Evolutionary conservation across 2,329 filamentous ascomycete genomes (phyloP), one percentile per base, ranked within the genome.

Genomic region (Dothiorella sarmentorum): DNA sequence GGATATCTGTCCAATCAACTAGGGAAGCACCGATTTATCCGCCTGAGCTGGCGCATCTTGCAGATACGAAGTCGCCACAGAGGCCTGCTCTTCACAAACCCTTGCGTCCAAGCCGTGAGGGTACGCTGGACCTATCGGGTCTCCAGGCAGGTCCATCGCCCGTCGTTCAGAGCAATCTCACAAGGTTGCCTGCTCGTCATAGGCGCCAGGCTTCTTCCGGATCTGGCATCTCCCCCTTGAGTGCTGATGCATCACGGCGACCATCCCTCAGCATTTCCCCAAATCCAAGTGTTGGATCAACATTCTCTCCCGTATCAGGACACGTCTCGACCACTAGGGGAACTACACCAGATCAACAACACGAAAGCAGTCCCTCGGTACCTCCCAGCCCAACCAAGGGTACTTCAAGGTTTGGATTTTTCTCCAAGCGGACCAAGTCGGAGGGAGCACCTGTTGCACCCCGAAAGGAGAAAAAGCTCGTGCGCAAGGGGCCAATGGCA

Each of bases 401-500:
- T 35, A 80, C 76, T 64, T 80, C 83, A 7, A 83, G 88, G 2
- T 94, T 96, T 69, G 87, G 88, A 1, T 80, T 96, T 56, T 96
- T 96, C 66, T 80, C 86, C 7, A 84, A 88, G 63, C 86, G 85
- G 17, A 85, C 85, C 13, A 95, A 90, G 71, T 79, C 83, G 0
- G 78, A 83, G 0, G 69, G 82, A 3, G 79, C 84, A 40, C 33
- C 31, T 24, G 69, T 72, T n/a, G 61, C 73, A 10, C 61, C 70
- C 0, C 85, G 82, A 68, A 79, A 81, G 35, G 85, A 86, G 7
- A 85, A 81, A 62, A 68, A 77, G 7, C 61, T 77, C 22, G 64
- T 64, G 2, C 66, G 88, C 26, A 93, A 91, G 72, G 92, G 93
- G 0, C 93, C 93, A 20, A 85, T 83, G 15, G 93, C 93, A 38